These are phyloP conservation scores for Colletotrichum cereale DNA, from an alignment of 2,329 filamentous ascomycete genomes.

Conservation along the genomic window DNA sequence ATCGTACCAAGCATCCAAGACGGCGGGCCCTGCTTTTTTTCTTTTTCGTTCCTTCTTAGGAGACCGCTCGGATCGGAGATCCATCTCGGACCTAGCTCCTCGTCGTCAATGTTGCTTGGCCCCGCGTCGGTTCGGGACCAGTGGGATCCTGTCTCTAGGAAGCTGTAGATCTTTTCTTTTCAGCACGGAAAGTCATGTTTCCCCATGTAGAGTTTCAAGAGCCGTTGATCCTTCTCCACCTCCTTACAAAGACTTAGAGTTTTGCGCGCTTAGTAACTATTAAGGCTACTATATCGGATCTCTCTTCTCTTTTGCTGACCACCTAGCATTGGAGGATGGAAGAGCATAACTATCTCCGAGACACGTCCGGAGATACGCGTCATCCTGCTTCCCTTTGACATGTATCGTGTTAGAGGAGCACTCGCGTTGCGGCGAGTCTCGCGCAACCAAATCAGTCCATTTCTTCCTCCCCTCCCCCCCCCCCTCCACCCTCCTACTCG, in stretches of 20 bases:
- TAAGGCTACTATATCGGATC: background rate
- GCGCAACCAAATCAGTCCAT: background rate
- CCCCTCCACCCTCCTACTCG: too few relatives aligned
- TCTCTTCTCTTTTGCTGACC: background rate
- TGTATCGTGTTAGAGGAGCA: background rate
- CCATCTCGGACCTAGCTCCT: constrained; percentile 13
- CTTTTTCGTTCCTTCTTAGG: constrained; percentile 12
- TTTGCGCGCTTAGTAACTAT: background rate
- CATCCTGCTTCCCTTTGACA: background rate
- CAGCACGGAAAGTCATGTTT: background rate
- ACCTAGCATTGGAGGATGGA: too few relatives aligned
- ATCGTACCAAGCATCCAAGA: background rate
- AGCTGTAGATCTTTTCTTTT: background rate
- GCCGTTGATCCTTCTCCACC: too few relatives aligned
- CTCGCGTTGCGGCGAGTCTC: background rate
- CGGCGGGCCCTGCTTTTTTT: constrained; percentile 1
- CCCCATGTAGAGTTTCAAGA: background rate
- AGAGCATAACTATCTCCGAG: background rate
- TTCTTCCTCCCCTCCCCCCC: too few relatives aligned
- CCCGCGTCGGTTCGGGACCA: background rate
- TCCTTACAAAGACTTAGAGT: too few relatives aligned
- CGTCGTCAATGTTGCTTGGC: background rate
- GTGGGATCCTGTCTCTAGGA: background rate
- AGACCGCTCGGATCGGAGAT: constrained; percentile 28
- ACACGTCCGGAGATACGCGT: background rate